These are phyloP conservation scores for Boehmeria nivea DNA, from an alignment of 306 rosid species.

Conservation along the genomic window DNA sequence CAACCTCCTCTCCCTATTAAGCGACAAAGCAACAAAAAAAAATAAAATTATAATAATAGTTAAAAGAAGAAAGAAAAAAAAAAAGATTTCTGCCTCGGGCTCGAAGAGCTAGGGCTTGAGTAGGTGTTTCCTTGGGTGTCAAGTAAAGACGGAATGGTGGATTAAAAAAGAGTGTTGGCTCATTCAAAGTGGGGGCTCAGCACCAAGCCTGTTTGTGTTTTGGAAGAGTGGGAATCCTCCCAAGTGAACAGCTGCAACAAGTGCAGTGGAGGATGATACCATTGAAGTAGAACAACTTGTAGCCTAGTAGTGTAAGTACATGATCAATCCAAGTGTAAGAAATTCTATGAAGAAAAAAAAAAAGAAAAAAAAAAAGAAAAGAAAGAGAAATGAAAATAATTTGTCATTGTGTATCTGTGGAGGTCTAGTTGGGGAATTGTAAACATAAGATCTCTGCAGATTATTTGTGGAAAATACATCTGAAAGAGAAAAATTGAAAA, in stretches of 20 bases:
- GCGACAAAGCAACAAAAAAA: slow-evolving; percentile 38
- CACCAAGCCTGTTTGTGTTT: slow-evolving; percentile 35
- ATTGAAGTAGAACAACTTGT: slow-evolving; percentile 25
- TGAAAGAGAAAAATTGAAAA: slow-evolving; percentile 1
- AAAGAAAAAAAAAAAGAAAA: not conserved
- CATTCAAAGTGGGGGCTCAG: slow-evolving; percentile 71
- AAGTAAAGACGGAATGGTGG: slow-evolving; percentile 31
- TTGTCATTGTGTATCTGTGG: slow-evolving; percentile 40
- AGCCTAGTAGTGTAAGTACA: slow-evolving; percentile 26
- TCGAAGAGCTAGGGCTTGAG: slow-evolving; percentile 66
- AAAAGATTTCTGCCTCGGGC: slow-evolving; percentile 25
- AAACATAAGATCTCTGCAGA: slow-evolving; percentile 73
- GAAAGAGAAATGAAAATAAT: not conserved
- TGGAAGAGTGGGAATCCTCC: too few species aligned
- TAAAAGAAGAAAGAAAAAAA: slow-evolving; percentile 2
- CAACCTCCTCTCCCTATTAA: slow-evolving; percentile 31
- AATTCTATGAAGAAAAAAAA: slow-evolving; percentile 27
- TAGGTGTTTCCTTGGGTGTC: slow-evolving; percentile 25
- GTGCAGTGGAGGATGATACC: slow-evolving; percentile 54
- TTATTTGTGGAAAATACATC: slow-evolving; percentile 37
- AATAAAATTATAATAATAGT: slow-evolving; percentile 5
- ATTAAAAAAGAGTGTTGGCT: slow-evolving; percentile 53
- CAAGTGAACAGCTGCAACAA: slow-evolving; percentile 41
- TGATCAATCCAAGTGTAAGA: slow-evolving; percentile 34
- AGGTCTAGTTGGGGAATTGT: slow-evolving; percentile 67